A percentile compares a stretch with the other conserved stretches of the same genome.
Conservation (phyloP, 2,329 filamentous ascomycete species). For the Rhinocladiella similis region DNA sequence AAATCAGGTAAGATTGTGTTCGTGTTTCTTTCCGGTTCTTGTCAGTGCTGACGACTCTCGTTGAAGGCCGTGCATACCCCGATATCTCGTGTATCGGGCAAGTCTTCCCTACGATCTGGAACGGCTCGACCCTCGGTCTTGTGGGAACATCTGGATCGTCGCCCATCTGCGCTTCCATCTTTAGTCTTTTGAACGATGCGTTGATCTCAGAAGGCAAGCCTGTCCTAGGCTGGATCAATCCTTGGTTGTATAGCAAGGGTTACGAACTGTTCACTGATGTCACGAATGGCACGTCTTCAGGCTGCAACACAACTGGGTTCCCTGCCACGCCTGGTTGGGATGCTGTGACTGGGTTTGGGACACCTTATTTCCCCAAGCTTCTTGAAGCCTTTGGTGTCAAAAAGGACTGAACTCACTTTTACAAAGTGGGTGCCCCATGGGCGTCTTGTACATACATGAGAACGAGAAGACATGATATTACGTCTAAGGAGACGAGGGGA, state of each 20-base stretch:
- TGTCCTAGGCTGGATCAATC: slow-evolving; percentile 28
- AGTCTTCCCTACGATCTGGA: slow-evolving; percentile 42
- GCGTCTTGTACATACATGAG: slow-evolving; percentile 5
- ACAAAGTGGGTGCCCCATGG: not conserved
- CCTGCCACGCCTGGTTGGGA: slow-evolving; percentile 35
- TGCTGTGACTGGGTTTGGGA: slow-evolving; percentile 37
- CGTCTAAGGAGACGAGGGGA: no score
- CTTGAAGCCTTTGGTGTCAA: slow-evolving; percentile 22
- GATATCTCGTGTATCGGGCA: slow-evolving; percentile 61
- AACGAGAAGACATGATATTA: not conserved
- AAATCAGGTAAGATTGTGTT: slow-evolving; percentile 51
- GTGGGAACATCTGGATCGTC: slow-evolving; percentile 47
- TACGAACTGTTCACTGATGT: slow-evolving; percentile 35
- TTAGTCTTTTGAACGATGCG: slow-evolving; percentile 27
- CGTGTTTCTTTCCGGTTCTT: not conserved
- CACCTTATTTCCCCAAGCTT: slow-evolving; percentile 28
- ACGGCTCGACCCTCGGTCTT: slow-evolving; percentile 39
- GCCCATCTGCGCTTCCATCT: slow-evolving; percentile 25
- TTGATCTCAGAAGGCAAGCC: slow-evolving; percentile 24
- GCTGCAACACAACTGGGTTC: slow-evolving; percentile 37
- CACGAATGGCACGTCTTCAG: slow-evolving; percentile 33
- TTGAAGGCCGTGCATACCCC: slow-evolving; percentile 59
- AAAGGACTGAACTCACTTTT: slow-evolving; percentile 11
- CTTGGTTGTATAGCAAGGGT: slow-evolving; percentile 26
- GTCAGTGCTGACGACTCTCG: not conserved